A percentile compares a stretch with the other conserved stretches of the same genome.
Evolutionary conservation across 225 moss, liverwort and hornwort genomes (phyloP).

Genomic region (Antitrichia curtipendula): DNA sequence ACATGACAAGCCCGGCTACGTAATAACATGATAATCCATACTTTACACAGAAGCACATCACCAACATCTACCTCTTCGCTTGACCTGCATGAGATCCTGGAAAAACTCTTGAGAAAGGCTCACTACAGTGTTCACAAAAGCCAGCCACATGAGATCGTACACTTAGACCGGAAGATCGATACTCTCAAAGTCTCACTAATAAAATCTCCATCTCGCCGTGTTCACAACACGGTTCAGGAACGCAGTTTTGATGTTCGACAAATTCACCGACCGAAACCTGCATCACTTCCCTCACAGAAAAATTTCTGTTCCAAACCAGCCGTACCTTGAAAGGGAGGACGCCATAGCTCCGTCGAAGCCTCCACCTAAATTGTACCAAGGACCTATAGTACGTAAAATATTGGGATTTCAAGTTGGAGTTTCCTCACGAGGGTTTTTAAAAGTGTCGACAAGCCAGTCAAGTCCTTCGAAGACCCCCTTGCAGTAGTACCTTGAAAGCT

Average conservation of each 20-base stretch:
- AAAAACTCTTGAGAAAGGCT: not conserved
- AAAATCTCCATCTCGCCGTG: not conserved
- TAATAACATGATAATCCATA: not conserved
- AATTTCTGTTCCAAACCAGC: not conserved
- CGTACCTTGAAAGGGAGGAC: slow-evolving; percentile 1
- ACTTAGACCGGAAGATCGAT: not conserved
- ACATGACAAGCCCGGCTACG: not conserved
- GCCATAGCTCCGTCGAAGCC: not conserved
- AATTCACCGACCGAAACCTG: not conserved
- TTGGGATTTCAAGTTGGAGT: too few species aligned
- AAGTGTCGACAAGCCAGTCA: slow-evolving; percentile 6
- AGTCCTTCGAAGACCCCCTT: slow-evolving; percentile 7
- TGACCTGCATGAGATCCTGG: not conserved
- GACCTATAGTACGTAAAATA: not conserved
- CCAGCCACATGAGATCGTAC: not conserved
- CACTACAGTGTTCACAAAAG: not conserved
- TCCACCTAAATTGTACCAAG: not conserved
- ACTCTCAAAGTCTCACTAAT: not conserved
- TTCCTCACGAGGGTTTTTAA: not conserved
- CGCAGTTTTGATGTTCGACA: not conserved
- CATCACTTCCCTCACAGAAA: slow-evolving; percentile 7
- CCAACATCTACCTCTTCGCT: not conserved
- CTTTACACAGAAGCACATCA: not conserved
- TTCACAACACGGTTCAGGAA: not conserved
- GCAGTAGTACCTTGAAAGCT: not conserved